Conservation (phyloP, 2,329 filamentous ascomycete genomes). For the Monosporascus sp. region DNA sequence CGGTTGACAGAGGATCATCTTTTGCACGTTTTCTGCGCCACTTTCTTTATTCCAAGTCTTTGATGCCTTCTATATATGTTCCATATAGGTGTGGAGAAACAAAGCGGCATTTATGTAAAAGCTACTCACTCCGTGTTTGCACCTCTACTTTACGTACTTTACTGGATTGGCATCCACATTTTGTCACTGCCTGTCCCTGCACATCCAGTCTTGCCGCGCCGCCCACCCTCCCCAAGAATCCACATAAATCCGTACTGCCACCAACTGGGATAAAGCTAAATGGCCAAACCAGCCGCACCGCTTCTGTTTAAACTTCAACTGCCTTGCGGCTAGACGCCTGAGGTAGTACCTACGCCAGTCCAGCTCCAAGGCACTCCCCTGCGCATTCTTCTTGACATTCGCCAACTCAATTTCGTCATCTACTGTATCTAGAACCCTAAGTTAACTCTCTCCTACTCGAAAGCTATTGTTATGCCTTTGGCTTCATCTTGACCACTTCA, state of each 20-base stretch:
- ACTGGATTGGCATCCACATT: not conserved
- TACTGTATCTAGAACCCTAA: not conserved
- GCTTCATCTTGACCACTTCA: not conserved
- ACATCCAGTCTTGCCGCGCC: not conserved
- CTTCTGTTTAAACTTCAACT: not conserved
- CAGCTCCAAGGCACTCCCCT: not conserved
- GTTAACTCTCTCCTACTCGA: not conserved
- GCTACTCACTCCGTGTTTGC: no score
- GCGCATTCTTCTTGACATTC: not conserved
- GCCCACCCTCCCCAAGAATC: not conserved
- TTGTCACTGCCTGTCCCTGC: not conserved
- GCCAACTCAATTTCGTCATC: not conserved
- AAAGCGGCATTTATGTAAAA: no score
- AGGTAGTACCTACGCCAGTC: no score
- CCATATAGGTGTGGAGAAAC: no score
- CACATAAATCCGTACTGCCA: not conserved
- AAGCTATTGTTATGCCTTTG: not conserved
- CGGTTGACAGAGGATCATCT: no score
- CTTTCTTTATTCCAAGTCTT: no score
- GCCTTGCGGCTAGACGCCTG: not conserved
- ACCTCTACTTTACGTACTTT: no score
- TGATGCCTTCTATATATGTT: no score
- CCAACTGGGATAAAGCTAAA: not conserved
- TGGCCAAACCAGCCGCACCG: not conserved
- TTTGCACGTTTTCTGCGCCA: no score